phyloP scores from a whole-genome alignment of 345 rosid species.

The Linum trigynum region DNA sequence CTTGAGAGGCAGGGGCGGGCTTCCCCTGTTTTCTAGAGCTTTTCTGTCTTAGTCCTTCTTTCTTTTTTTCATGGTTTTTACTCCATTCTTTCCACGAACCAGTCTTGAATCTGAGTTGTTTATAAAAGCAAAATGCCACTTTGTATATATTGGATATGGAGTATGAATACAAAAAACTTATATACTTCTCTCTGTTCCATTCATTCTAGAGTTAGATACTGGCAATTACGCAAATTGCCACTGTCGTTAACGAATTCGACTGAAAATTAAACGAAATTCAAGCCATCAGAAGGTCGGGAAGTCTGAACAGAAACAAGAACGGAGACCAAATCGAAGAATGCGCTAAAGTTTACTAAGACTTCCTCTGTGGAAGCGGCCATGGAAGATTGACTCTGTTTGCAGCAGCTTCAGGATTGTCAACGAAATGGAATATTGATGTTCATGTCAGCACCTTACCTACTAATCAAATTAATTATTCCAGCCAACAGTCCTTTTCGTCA shows the following conservation, averaged over 20 bases:
- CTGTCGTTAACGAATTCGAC: not conserved
- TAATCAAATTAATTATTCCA: no score
- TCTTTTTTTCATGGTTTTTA: not conserved
- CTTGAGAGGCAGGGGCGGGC: no score
- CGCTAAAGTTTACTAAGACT: no score
- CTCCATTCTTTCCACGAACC: slow-evolving; percentile 6
- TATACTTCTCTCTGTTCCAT: not conserved
- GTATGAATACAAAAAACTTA: not conserved
- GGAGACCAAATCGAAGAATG: no score
- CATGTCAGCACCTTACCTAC: no score
- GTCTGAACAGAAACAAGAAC: no score
- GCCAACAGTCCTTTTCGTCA: no score
- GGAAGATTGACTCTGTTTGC: no score
- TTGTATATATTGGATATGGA: not conserved
- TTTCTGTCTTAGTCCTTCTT: not conserved
- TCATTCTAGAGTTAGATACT: not conserved
- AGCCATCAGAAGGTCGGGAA: no score
- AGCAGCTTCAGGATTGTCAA: no score
- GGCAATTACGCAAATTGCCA: not conserved
- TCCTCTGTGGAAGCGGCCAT: no score
- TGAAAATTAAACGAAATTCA: not conserved
- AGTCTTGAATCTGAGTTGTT: not conserved
- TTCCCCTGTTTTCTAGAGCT: not conserved
- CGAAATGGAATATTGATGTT: no score
- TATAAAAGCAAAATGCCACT: not conserved